phyloP scores from a whole-genome alignment of 108 stramenopile genomes.

The Conticribra weissflogii region DNA sequence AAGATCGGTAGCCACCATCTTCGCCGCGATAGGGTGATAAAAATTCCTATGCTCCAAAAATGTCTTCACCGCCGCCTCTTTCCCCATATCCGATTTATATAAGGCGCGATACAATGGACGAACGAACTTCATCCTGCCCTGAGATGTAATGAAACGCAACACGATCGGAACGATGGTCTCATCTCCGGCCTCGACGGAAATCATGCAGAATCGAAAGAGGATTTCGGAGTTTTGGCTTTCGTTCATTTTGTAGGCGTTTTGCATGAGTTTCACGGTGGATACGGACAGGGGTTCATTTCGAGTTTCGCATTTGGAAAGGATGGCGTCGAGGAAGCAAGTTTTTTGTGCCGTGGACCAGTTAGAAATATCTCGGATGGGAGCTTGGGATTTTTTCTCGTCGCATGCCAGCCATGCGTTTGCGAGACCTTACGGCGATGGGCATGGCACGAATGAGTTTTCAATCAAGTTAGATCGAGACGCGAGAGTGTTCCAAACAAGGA shows the following conservation, averaged over 20 bases:
- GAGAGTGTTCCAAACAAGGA: too few relatives aligned
- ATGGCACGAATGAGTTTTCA: too few relatives aligned
- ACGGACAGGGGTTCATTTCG: constrained; percentile 52
- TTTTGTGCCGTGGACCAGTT: constrained; percentile 89
- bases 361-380: constrained; percentile 48
- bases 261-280: constrained; percentile 69
- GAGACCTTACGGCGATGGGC: too few relatives aligned
- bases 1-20: constrained; percentile 90
- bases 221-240: constrained; percentile 88
- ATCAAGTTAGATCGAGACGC: too few relatives aligned
- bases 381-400: constrained; percentile 10
- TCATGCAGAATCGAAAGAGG: constrained; percentile 87
- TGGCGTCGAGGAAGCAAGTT: constrained; percentile 85
- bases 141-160: constrained; percentile 89
- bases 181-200: constrained; percentile 84
- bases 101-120: constrained; percentile 91
- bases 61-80: constrained; percentile 66
- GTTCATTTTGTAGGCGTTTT: constrained; percentile 66
- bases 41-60: constrained; percentile 82
- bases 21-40: constrained; percentile 94
- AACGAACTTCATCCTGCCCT: constrained; percentile 99
- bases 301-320: constrained; percentile 41
- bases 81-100: constrained; percentile 67
- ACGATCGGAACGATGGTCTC: constrained; percentile 66
- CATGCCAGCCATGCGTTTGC: constrained; percentile 52